Conservation (phyloP, 345 rosid species). For the Eucalyptus cloeziana region DNA sequence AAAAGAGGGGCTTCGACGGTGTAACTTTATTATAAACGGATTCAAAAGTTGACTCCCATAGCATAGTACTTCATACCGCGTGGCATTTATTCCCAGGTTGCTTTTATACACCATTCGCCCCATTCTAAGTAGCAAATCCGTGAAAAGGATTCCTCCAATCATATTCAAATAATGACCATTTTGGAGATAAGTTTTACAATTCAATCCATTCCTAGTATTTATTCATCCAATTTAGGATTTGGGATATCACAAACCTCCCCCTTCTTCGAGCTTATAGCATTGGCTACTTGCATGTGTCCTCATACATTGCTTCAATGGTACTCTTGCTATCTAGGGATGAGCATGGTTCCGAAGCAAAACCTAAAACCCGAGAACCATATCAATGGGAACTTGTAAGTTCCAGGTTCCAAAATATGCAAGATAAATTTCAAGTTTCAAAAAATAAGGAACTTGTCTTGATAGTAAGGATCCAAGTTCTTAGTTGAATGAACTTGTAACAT, state of each 20-base stretch:
- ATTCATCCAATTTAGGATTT: not conserved
- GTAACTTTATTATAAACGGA: not conserved
- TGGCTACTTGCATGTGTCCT: not conserved
- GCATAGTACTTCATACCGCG: not conserved
- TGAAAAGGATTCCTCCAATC: not conserved
- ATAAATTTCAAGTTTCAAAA: too few species aligned
- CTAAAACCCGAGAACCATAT: rapidly evolving
- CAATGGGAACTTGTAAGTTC: too few species aligned
- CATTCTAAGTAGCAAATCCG: not conserved
- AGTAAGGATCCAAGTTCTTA: too few species aligned
- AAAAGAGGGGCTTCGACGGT: not conserved
- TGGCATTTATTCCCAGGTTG: not conserved
- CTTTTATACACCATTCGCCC: not conserved
- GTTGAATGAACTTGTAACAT: too few species aligned
- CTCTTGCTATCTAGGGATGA: not conserved
- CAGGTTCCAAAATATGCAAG: rapidly evolving
- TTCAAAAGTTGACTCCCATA: not conserved
- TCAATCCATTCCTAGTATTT: not conserved
- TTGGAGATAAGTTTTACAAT: not conserved
- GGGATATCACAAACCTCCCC: not conserved
- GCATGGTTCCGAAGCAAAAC: rapidly evolving
- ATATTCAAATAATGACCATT: not conserved
- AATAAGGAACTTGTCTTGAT: rapidly evolving
- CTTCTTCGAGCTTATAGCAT: not conserved
- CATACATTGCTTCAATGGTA: not conserved